phyloP scores from a whole-genome alignment of 2,329 filamentous ascomycete species.

The Colletotrichum liaoningense region DNA sequence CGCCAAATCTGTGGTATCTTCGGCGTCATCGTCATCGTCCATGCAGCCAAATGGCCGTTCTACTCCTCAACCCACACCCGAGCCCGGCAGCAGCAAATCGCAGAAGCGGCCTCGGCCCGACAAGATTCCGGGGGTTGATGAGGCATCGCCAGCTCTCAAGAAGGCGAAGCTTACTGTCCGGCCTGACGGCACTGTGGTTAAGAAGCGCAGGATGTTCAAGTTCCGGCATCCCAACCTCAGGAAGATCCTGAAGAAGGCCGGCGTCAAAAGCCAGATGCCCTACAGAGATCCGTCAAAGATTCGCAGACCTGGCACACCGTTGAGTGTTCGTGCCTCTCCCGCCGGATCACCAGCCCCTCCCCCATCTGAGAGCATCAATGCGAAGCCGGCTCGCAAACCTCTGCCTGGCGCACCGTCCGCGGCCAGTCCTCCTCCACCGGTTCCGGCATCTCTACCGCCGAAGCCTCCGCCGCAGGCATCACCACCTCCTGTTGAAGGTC shows the following conservation, averaged over 20 bases:
- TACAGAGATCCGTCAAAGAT: conserved; percentile 26
- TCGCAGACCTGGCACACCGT: conserved; percentile 23
- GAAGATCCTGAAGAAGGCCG: conserved; percentile 43
- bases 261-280: conserved; percentile 18
- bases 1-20: conserved; percentile 5
- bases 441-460: conserved; percentile 13
- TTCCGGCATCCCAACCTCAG: conserved; percentile 49
- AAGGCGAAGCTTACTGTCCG: conserved; percentile 49
- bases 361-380: conserved; percentile 40
- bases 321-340: conserved; percentile 39
- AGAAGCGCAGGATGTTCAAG: conserved; percentile 50
- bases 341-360: conserved; percentile 42
- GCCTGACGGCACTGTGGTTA: conserved; percentile 37
- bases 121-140: conserved; percentile 48
- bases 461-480: conserved; percentile 28
- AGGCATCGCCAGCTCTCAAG: conserved; percentile 49
- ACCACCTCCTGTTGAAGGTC: conserved; percentile 23
- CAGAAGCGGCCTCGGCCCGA: conserved; percentile 52
- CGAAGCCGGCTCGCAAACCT: conserved; percentile 49
- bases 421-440: conserved; percentile 25
- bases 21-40: neutral
- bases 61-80: conserved; percentile 25
- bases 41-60: conserved; percentile 14
- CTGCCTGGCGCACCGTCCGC: conserved; percentile 40
- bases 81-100: conserved; percentile 37